Base-by-base conservation (phyloP, 2,329 filamentous ascomycete species). In the Rhynchosporium graminicola region DNA sequence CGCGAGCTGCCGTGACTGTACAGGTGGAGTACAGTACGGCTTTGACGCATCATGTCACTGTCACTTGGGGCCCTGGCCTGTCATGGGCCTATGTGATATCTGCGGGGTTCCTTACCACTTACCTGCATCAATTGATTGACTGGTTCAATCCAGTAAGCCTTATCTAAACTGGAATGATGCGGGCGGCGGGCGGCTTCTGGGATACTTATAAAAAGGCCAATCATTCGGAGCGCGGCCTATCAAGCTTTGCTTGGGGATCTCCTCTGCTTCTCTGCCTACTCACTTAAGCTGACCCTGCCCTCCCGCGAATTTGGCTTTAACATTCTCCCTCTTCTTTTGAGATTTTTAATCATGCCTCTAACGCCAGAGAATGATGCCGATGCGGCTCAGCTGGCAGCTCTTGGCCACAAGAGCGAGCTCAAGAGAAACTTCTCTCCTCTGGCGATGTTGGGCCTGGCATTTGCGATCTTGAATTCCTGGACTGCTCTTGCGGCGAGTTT, bases 371-470 rank as follows among this genome's bases (percentile, higher is more conserved):
- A 29, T 9, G 63, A 65, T 42, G 54, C 40, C 26, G 70, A 72
- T 66, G 68, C 66, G 26, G 78, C 76, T 56, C 78, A 81, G 63
- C 74, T 84, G 69, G 81, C 81, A n/a, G 76, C 78, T 45, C 72
- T 87, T 67, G 85, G 85, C 62, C 67, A 72, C 57, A 66, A 65
- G 52, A 60, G 62, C 40, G 82, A 86, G 72, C 76, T 86, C 66
- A 83, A 83, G 68, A 80, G 83, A 5, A 80, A 77, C 29, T 85
- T 86, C 68, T 78, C 80, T 7, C 71, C 84, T 7, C 68, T 85
- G 42, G 81, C 82, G 47, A 86, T 86, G 81, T 76, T 86, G 15
- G 83, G 82, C 0, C 84, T 86, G 71, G 80, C 78, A 58, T 86
- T 86, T 73, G 80, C 79, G 56, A 82, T 86, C 52, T 79, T 86